phyloP scores from a whole-genome alignment of 176 grass and related monocot genomes.

The Pontederia paniculata region DNA sequence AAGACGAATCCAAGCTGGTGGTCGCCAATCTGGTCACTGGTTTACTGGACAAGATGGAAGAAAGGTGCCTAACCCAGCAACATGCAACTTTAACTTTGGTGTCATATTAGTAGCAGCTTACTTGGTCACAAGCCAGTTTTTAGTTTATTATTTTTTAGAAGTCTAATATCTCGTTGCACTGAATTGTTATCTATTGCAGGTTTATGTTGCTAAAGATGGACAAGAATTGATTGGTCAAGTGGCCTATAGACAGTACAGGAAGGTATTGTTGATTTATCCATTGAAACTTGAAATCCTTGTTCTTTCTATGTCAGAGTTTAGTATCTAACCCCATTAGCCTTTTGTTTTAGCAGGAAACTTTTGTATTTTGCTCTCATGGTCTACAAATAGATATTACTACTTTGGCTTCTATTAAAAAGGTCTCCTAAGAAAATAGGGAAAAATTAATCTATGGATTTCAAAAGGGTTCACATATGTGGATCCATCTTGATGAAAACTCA shows the following conservation, averaged over 20 bases:
- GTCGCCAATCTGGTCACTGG: conserved; percentile 64
- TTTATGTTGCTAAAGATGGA: conserved; percentile 72
- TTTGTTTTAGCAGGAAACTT: neutral
- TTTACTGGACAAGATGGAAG: conserved; percentile 52
- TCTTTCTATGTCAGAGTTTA: neutral
- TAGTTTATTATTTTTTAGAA: conserved; percentile 10
- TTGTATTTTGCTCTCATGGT: neutral
- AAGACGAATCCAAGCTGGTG: conserved; percentile 52
- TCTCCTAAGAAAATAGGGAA: no score
- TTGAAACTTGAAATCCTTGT: neutral
- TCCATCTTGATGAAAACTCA: no score
- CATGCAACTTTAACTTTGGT: neutral
- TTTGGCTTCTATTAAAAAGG: no score
- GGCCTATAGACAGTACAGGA: conserved; percentile 69
- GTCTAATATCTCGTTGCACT: conserved; percentile 32
- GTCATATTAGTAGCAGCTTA: neutral
- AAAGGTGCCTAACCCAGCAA: conserved; percentile 32
- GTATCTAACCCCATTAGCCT: neutral
- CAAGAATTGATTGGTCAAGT: conserved; percentile 48
- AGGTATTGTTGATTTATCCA: conserved; percentile 19
- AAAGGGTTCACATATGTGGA: no score
- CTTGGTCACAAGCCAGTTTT: neutral
- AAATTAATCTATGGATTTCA: no score
- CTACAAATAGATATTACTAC: no score
- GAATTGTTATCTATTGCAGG: conserved; percentile 34